Percentiles rank a stretch among this genome's conserved stretches.
Evolutionary conservation across 805 yeast genomes (phyloP).

Genomic region (Kodamaea neixiangensis): DNA sequence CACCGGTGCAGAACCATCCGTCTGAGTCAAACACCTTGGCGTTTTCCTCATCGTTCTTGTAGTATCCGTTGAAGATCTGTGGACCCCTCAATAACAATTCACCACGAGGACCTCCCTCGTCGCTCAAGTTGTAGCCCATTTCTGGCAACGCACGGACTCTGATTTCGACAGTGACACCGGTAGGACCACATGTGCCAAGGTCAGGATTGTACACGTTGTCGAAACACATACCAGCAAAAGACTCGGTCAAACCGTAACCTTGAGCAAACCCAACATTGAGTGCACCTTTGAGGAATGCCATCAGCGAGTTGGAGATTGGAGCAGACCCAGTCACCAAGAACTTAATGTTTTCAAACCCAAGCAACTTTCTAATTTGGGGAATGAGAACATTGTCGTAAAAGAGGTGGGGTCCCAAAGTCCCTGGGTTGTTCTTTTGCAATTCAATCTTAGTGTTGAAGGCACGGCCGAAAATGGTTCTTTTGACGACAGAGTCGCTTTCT

Average conservation of each 20-base stretch:
- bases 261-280: conserved; percentile 29
- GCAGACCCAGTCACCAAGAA: conserved; percentile 29
- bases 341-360: conserved; percentile 31
- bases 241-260: conserved; percentile 39
- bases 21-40: conserved; percentile 19
- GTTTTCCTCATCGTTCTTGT: conserved; percentile 28
- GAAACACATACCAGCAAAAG: conserved; percentile 26
- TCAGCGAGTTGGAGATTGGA: conserved; percentile 23
- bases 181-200: conserved; percentile 28
- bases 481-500: conserved; percentile 20
- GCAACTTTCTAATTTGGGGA: conserved; percentile 36
- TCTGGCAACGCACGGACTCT: conserved; percentile 25
- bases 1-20: conserved; percentile 34
- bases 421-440: conserved; percentile 17
- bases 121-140: conserved; percentile 24
- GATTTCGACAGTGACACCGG: conserved; percentile 20
- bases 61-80: conserved; percentile 27
- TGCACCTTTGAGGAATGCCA: conserved; percentile 26
- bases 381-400: conserved; percentile 19
- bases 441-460: conserved; percentile 20
- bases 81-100: conserved; percentile 29
- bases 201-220: conserved; percentile 20
- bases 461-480: conserved; percentile 19
- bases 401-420: conserved; percentile 20
- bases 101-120: conserved; percentile 29